These are phyloP conservation scores for Boletus rufocinnamomeus DNA, from an alignment of 768 basidiomycete genomes.

Conservation along the genomic window DNA sequence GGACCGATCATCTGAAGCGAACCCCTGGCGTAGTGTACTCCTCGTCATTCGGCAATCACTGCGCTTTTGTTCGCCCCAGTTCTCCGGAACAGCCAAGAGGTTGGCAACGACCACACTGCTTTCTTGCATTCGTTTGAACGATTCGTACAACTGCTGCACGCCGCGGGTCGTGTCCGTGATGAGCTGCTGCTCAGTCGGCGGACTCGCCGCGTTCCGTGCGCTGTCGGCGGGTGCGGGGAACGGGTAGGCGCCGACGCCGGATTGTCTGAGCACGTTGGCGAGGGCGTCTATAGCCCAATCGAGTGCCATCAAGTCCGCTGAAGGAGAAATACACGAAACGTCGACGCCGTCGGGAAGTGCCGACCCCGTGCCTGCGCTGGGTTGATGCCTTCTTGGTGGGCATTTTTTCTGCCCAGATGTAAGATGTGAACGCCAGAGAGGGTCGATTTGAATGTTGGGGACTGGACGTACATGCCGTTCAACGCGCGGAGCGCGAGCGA, in stretches of 20 bases:
- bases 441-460: no score
- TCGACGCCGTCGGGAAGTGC: background rate
- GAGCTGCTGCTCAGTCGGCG: constrained; percentile 50
- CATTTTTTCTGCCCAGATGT: constrained; percentile 48
- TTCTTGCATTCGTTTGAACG: constrained; percentile 54
- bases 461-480: constrained; percentile 51
- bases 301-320: constrained; percentile 53
- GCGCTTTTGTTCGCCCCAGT: constrained; percentile 11
- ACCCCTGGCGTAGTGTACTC: background rate
- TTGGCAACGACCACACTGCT: constrained; percentile 55
- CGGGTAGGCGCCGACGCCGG: constrained; percentile 70
- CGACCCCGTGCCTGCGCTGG: constrained; percentile 58
- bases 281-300: constrained; percentile 51
- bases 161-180: constrained; percentile 43
- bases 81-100: constrained; percentile 38
- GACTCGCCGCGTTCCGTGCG: constrained; percentile 11
- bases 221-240: constrained; percentile 36
- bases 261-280: constrained; percentile 51
- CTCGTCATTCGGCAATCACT: background rate
- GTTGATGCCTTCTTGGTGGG: constrained; percentile 57
- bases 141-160: constrained; percentile 51
- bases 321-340: background rate
- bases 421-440: background rate
- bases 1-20: background rate
- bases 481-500: constrained; percentile 49